A percentile compares a stretch with the other conserved stretches of the same genome.
These are phyloP conservation scores for Citrus sp. DNA, from an alignment of 345 rosid species.

Conservation along the genomic window DNA sequence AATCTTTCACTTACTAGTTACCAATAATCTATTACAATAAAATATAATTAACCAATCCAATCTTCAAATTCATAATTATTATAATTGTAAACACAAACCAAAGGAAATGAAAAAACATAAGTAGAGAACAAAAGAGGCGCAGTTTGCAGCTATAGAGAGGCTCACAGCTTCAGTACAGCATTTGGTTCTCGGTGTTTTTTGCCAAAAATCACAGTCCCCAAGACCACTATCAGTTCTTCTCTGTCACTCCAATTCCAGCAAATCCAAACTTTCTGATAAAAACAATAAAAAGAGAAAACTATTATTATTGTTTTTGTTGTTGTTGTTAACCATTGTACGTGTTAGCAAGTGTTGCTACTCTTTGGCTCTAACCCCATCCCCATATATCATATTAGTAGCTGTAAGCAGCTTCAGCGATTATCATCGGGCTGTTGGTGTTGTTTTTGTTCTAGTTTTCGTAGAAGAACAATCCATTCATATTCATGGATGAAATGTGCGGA, in stretches of 20 bases:
- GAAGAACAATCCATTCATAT: neutral
- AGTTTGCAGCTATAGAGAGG: neutral
- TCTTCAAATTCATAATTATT: no score
- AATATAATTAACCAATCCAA: neutral
- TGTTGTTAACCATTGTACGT: neutral
- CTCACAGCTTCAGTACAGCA: constrained; percentile 1
- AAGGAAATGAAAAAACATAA: neutral
- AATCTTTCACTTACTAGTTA: neutral
- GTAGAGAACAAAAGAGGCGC: neutral
- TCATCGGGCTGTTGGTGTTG: neutral
- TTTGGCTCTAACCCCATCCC: no score
- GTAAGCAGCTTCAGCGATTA: neutral
- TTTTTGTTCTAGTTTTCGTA: neutral
- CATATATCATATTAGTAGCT: neutral
- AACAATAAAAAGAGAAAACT: neutral
- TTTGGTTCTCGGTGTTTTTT: neutral
- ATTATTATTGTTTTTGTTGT: neutral
- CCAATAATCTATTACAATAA: no score
- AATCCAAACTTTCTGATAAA: constrained; percentile 9
- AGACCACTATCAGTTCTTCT: constrained; percentile 22
- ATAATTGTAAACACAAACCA: neutral
- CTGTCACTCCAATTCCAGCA: constrained; percentile 32
- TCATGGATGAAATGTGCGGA: constrained; percentile 84
- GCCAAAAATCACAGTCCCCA: constrained; percentile 28
- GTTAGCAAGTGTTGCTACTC: neutral